Percentiles rank a stretch among this genome's conserved stretches.
Conservation (phyloP, 345 rosid genomes). For the Citropsis articulata region DNA sequence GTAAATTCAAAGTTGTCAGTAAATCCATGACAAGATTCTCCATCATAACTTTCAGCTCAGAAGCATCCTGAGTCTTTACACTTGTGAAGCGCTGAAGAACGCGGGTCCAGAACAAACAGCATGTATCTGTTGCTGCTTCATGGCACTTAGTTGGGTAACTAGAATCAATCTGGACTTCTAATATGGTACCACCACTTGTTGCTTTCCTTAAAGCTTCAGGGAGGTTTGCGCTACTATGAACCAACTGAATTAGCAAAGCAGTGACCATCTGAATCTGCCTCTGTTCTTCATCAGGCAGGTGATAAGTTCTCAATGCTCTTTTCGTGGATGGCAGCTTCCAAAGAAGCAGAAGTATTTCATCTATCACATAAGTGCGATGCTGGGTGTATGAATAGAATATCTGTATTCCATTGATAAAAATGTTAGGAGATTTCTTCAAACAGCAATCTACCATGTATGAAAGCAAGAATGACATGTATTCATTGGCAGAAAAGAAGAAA, state of each 20-base stretch:
- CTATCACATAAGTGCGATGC: slow-evolving; percentile 81
- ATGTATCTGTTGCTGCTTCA: slow-evolving; percentile 84
- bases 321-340: slow-evolving; percentile 89
- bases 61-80: slow-evolving; percentile 88
- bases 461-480: slow-evolving; percentile 1
- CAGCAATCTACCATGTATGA: not conserved
- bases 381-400: slow-evolving; percentile 83
- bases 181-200: slow-evolving; percentile 48
- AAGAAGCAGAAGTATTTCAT: slow-evolving; percentile 81
- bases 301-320: slow-evolving; percentile 79
- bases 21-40: slow-evolving; percentile 94
- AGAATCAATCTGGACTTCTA: slow-evolving; percentile 72
- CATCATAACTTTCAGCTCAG: slow-evolving; percentile 83
- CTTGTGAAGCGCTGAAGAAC: slow-evolving; percentile 87
- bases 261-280: slow-evolving; percentile 97
- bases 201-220: slow-evolving; percentile 74
- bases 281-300: slow-evolving; percentile 96
- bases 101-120: slow-evolving; percentile 97
- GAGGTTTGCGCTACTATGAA: slow-evolving; percentile 84
- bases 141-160: slow-evolving; percentile 63
- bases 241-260: slow-evolving; percentile 93
- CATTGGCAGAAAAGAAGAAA: slow-evolving; percentile 12
- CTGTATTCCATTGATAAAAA: slow-evolving; percentile 41
- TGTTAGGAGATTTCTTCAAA: slow-evolving; percentile 1
- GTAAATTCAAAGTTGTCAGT: slow-evolving; percentile 85